Evolutionary conservation across 129 eudicot species (phyloP).

Genomic region (Escallonia rubra): DNA sequence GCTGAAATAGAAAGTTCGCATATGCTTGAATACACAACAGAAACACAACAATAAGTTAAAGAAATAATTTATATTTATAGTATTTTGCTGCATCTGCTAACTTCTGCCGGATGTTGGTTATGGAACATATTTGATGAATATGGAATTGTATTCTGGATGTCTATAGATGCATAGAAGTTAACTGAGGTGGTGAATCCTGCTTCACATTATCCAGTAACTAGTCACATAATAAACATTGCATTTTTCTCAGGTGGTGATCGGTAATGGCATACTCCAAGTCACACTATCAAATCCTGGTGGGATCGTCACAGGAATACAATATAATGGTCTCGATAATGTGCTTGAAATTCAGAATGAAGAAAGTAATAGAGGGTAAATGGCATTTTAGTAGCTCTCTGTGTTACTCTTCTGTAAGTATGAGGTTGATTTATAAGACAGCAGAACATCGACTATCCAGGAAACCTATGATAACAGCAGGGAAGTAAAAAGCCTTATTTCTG

Average conservation of each 20-base stretch:
- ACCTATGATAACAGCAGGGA: too few relatives aligned
- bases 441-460: neutral
- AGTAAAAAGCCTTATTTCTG: too few relatives aligned
- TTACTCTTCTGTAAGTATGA: neutral
- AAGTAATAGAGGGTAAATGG: conserved; percentile 27
- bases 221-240: neutral
- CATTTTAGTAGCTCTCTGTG: neutral
- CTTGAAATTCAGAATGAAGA: conserved; percentile 34
- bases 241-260: conserved; percentile 32
- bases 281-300: conserved; percentile 29
- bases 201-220: neutral
- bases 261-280: conserved; percentile 33
- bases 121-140: neutral
- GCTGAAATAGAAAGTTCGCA: neutral
- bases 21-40: neutral
- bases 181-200: neutral
- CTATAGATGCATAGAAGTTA: neutral
- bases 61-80: neutral
- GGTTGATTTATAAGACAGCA: neutral
- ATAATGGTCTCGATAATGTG: conserved; percentile 43
- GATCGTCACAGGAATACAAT: conserved; percentile 27
- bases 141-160: neutral
- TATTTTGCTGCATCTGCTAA: neutral
- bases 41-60: neutral
- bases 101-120: neutral